Evolutionary conservation across 2,329 filamentous ascomycete species (phyloP), one percentile per base, ranked within the genome.

Genomic region (Knufia petricola): DNA sequence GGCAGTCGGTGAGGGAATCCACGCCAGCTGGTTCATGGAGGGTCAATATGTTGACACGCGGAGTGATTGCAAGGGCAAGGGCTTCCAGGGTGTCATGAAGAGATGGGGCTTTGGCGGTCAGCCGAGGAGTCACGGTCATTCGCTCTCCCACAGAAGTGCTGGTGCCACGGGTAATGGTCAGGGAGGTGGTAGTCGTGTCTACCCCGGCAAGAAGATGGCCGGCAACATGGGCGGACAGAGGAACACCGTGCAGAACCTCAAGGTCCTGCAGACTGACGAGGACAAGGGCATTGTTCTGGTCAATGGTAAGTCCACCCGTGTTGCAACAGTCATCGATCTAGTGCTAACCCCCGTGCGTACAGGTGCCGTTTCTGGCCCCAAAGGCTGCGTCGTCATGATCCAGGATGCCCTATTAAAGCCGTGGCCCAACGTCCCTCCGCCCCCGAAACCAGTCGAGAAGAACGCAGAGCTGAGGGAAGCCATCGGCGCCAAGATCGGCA

Each of bases 41-140:
- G 92, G 92, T 15, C 88, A 95, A 69, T 94, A 81, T 67, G 84
- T 98, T 52, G 92, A 98, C 70, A 82, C 87, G 47, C 77, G 82
- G 60, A 83, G 81, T 42, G 79, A 84, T 62, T 84, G 81, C 59
- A 79, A 86, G 63, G 92, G 92, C 46, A 90, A 87, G 78, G 92
- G 92, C 6, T 98, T 95, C 65, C 87, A 85, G 8, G 92, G 92
- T 77, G 92, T 87, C 58, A 98, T 98, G 92, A 98, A 98, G 80
- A 78, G 86, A 59, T 86, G 90, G 71, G 88, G 88, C 28, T 96
- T 92, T 68, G 67, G 73, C 24, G 92, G 92, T 60, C 92, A 98
- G 72, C 84, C 82, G 58, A 86, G 87, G 50, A 89, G 83, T 59
- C 92, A 98, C 77, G 92, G 92, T 77, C 90, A 94, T 70, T 95